phyloP scores from a whole-genome alignment of 768 basidiomycete species.

The Naganishia vishniacii region DNA sequence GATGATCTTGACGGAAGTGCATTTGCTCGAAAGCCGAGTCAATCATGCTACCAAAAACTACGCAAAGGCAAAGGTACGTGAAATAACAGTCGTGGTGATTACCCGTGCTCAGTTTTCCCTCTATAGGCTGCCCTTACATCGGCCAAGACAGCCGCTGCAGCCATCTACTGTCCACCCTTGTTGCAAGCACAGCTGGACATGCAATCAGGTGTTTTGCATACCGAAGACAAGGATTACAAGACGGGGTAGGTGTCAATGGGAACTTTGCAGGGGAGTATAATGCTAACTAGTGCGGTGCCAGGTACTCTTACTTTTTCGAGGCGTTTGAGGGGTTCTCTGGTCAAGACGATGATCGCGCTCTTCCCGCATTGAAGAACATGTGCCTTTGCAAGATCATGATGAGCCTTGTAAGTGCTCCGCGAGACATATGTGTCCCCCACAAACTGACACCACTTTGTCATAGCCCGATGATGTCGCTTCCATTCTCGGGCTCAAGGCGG shows the following conservation, averaged over 20 bases:
- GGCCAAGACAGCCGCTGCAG: conserved; percentile 85
- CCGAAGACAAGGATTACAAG: conserved; percentile 95
- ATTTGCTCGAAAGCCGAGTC: conserved; percentile 84
- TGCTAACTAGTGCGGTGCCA: neutral
- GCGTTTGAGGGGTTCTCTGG: conserved; percentile 81
- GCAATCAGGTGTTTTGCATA: conserved; percentile 76
- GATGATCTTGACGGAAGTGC: conserved; percentile 94
- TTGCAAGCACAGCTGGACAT: conserved; percentile 60
- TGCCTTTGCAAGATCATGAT: conserved; percentile 97
- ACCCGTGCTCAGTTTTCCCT: too few relatives aligned
- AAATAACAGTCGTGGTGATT: neutral
- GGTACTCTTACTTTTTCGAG: conserved; percentile 93
- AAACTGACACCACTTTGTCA: neutral
- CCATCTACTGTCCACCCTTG: conserved; percentile 82
- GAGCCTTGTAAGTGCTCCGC: conserved; percentile 62
- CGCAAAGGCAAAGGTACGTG: conserved; percentile 76
- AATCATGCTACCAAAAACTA: conserved; percentile 85
- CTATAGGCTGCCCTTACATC: conserved; percentile 76
- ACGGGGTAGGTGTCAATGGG: conserved; percentile 56
- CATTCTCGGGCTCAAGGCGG: conserved; percentile 77
- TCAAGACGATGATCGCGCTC: conserved; percentile 69
- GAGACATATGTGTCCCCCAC: too few relatives aligned
- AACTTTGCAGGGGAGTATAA: neutral
- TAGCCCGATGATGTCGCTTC: conserved; percentile 91
- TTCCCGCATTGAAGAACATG: conserved; percentile 94